Evolutionary conservation across 768 basidiomycete species (phyloP), one percentile per base, ranked within the genome.

Genomic region (Heimioporus sp.): DNA sequence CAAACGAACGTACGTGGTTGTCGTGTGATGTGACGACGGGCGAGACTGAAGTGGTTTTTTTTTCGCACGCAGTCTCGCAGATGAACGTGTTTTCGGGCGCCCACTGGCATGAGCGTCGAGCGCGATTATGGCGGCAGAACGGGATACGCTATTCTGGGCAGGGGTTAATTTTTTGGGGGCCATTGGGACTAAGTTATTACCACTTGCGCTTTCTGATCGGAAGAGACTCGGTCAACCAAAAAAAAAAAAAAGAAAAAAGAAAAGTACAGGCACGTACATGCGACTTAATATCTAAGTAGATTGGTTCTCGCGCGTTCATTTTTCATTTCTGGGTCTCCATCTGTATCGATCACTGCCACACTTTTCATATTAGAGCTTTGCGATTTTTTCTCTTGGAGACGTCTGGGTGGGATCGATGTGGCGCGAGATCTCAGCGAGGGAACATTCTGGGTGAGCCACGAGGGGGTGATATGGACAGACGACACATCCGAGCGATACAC

Each of bases 101-200:
- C 36, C 58, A 24, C 24, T 24, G 24, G 24, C 24, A 49, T 48
- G 34, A n/a, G 60, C 65, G 58, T 41, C 53, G 64, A 49, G 57
- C 66, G 60, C 58, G 53, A 43, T 46, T 56, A 53, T 63, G 57
- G 54, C 24, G 24, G 5, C 24, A 42, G 44, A 38, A 49, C 21
- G 43, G 55, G 51, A 30, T 65, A 65, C 50, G 30, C 35, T 70
- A 64, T 62, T 24, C 57, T 56, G 52, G 52, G 52, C 48, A 52
- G 45, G 45, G 53, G 47, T 51, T 61, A 68, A 58, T 64, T 56
- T 60, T 21, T 54, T 51, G 58, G 43, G 11, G 9, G 10, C 50
- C 32, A 62, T 57, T 56, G 42, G 56, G 53, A 36, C 45, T 67
- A 67, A 68, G 34, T 68, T 67, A 67, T 67, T 55, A 24, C 47